phyloP scores from a whole-genome alignment of 495 filamentous ascomycete genomes.

The Aspergillus incahuasiensis region DNA sequence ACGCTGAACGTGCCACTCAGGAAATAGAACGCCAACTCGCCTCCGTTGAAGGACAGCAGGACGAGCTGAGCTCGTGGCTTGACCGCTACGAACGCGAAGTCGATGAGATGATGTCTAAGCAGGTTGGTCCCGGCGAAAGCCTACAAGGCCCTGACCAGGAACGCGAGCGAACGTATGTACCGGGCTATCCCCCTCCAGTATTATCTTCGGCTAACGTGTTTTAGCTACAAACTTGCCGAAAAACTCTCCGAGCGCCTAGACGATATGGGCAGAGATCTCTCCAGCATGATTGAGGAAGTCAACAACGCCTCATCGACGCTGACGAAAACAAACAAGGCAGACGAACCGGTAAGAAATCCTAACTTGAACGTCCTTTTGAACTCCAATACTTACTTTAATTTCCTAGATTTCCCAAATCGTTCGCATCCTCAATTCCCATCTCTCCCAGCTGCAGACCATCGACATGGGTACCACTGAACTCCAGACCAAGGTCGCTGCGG shows the following conservation, averaged over 20 bases:
- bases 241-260: slow-evolving; percentile 80
- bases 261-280: slow-evolving; percentile 85
- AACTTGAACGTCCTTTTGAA: background rate
- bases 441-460: slow-evolving; percentile 84
- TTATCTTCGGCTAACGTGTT: slow-evolving; percentile 13
- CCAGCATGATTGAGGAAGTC: slow-evolving; percentile 96
- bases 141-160: slow-evolving; percentile 87
- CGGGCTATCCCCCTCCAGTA: too few species aligned
- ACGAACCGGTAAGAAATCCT: slow-evolving; percentile 72
- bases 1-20: slow-evolving; percentile 82
- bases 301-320: slow-evolving; percentile 79
- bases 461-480: slow-evolving; percentile 78
- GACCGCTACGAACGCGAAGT: slow-evolving; percentile 88
- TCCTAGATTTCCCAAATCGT: slow-evolving; percentile 86
- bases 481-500: slow-evolving; percentile 69
- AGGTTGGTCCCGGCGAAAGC: slow-evolving; percentile 61
- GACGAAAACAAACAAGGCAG: slow-evolving; percentile 80
- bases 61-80: slow-evolving; percentile 77
- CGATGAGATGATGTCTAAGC: slow-evolving; percentile 74
- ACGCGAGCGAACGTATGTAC: slow-evolving; percentile 73
- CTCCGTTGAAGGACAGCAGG: slow-evolving; percentile 85
- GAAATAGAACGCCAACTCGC: slow-evolving; percentile 88
- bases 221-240: slow-evolving; percentile 79
- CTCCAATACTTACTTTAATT: slow-evolving; percentile 5
- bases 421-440: slow-evolving; percentile 85